These are phyloP conservation scores for Hsuehochloa calcarea DNA, from an alignment of 176 grass and related monocot species.

Conservation along the genomic window DNA sequence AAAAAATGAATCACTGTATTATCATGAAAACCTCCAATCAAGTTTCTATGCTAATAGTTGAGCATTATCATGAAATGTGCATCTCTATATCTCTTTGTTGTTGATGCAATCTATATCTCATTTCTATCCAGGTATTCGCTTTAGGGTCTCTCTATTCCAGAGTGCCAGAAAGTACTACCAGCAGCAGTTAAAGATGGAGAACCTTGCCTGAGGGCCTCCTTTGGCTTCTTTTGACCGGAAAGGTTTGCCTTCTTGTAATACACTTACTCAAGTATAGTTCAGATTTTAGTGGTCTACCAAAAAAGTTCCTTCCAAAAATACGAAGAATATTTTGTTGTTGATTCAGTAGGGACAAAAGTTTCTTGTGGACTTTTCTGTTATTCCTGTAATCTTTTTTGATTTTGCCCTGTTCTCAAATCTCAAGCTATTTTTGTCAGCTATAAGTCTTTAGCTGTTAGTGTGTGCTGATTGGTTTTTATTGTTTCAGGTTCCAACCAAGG, in stretches of 20 bases:
- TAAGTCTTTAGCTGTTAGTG: background rate
- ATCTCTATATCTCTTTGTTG: background rate
- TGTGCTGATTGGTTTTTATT: constrained; percentile 5
- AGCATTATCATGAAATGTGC: background rate
- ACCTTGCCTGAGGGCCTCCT: constrained; percentile 96
- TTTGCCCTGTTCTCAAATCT: background rate
- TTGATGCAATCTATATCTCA: background rate
- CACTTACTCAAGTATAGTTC: background rate
- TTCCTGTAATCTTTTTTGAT: background rate
- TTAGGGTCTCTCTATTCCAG: constrained; percentile 96
- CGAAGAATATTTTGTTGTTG: background rate
- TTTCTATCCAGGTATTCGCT: constrained; percentile 77
- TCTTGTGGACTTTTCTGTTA: background rate
- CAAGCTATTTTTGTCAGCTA: background rate
- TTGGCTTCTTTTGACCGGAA: constrained; percentile 98
- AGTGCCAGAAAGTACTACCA: constrained; percentile 90
- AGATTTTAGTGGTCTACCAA: background rate
- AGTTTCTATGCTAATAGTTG: constrained; percentile 1
- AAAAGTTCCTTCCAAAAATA: background rate
- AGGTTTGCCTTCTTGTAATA: constrained; percentile 48
- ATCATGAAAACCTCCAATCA: background rate
- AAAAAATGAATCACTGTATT: background rate
- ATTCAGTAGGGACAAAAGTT: background rate
- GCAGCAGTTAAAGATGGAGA: constrained; percentile 69
- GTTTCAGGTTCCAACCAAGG: constrained; percentile 80